Percentiles rank a stretch among this genome's conserved stretches.
Conservation (phyloP, 768 basidiomycete genomes). For the Pholiota conissans region DNA sequence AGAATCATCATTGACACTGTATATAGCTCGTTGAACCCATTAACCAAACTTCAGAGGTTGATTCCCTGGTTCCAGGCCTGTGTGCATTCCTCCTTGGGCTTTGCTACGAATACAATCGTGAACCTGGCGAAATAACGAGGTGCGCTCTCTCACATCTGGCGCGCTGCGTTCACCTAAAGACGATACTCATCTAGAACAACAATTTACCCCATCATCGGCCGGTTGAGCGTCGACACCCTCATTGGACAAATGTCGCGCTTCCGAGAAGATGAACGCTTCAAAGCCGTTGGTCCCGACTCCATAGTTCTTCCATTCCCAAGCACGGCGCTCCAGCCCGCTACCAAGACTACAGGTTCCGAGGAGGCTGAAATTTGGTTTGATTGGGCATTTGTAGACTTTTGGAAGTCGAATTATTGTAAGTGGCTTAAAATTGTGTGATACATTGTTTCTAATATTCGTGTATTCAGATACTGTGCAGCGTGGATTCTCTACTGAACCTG, state of each 20-base stretch:
- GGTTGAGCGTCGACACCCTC: slow-evolving; percentile 88
- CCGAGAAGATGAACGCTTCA: slow-evolving; percentile 93
- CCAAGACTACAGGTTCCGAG: slow-evolving; percentile 44
- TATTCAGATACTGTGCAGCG: slow-evolving; percentile 72
- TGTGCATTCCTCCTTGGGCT: slow-evolving; percentile 90
- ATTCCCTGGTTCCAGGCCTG: slow-evolving; percentile 84
- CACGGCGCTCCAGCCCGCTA: slow-evolving; percentile 28
- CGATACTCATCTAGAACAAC: slow-evolving; percentile 57
- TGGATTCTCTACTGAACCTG: slow-evolving; percentile 68
- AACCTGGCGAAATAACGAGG: slow-evolving; percentile 96
- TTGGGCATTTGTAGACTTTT: slow-evolving; percentile 97
- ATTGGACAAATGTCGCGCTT: slow-evolving; percentile 83
- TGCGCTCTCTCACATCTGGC: slow-evolving; percentile 33
- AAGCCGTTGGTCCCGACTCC: slow-evolving; percentile 81
- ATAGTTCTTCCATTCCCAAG: slow-evolving; percentile 63
- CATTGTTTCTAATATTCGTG: background rate
- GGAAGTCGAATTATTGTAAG: slow-evolving; percentile 97
- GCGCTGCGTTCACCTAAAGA: background rate
- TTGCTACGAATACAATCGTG: slow-evolving; percentile 95
- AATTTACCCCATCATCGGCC: slow-evolving; percentile 86
- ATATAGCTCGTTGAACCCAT: slow-evolving; percentile 90
- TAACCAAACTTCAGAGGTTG: slow-evolving; percentile 84
- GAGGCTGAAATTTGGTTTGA: slow-evolving; percentile 96
- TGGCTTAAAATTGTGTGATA: background rate
- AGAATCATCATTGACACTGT: background rate